phyloP scores from a whole-genome alignment of 2,329 filamentous ascomycete species.

The Purpureocillium lavendulum region DNA sequence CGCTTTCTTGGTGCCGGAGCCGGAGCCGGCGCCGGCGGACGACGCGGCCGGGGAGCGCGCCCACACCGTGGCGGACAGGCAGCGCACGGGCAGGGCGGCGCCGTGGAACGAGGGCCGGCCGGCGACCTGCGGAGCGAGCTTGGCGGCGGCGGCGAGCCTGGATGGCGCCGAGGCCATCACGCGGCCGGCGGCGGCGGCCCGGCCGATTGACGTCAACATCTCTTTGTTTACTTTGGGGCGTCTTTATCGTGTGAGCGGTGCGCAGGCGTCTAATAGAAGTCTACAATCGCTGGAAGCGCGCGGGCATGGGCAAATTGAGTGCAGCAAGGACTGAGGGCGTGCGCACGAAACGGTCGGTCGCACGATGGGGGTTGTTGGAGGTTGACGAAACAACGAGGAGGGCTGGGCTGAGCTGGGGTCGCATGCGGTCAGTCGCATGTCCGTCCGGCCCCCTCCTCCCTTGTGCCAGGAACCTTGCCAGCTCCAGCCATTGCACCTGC shows the following conservation, averaged over 20 bases:
- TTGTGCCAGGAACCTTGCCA: too few species aligned
- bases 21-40: too few species aligned
- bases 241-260: too few species aligned
- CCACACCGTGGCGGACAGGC: constrained; percentile 22
- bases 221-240: too few species aligned
- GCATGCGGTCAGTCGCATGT: constrained; percentile 2
- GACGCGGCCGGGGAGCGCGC: constrained; percentile 16
- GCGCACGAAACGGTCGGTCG: neutral
- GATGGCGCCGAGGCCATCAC: constrained; percentile 14
- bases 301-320: too few species aligned
- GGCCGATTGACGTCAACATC: constrained; percentile 35
- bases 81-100: constrained; percentile 14
- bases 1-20: constrained; percentile 8
- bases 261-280: too few species aligned
- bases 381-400: constrained; percentile 8
- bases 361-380: neutral
- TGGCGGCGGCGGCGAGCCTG: constrained; percentile 12
- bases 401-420: constrained; percentile 1
- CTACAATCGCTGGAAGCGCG: too few species aligned
- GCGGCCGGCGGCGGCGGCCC: constrained; percentile 28
- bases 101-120: constrained; percentile 6
- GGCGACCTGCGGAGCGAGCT: constrained; percentile 9
- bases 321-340: neutral
- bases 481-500: too few species aligned
- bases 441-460: too few species aligned